Conservation (phyloP, 2,329 filamentous ascomycete genomes). For the Cladophialophora exuberans region DNA sequence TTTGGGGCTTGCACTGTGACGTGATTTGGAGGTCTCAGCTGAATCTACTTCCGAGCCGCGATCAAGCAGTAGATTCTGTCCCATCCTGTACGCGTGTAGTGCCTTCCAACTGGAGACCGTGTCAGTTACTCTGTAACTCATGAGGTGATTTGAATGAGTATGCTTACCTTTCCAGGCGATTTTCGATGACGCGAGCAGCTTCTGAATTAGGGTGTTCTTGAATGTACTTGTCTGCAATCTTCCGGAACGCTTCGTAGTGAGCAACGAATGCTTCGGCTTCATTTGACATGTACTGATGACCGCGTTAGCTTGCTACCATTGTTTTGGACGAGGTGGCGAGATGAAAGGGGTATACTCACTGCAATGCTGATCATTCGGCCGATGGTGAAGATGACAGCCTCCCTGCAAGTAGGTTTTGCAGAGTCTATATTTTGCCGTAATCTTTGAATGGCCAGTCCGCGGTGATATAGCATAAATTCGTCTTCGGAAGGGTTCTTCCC, state of each 20-base stretch:
- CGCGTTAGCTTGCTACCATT: slow-evolving; percentile 2
- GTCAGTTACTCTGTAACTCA: not conserved
- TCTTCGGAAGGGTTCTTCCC: slow-evolving; percentile 16
- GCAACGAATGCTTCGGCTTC: slow-evolving; percentile 21
- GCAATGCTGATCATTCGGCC: slow-evolving; percentile 23
- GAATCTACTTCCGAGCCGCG: not conserved
- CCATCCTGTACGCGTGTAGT: slow-evolving; percentile 14
- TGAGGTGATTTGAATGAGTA: not conserved
- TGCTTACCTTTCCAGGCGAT: slow-evolving; percentile 15
- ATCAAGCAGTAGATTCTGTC: slow-evolving; percentile 4
- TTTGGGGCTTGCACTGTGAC: not conserved
- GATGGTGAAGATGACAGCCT: slow-evolving; percentile 21
- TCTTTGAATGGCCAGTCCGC: slow-evolving; percentile 16
- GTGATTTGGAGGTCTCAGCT: not conserved
- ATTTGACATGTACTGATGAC: slow-evolving; percentile 23
- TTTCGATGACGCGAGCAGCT: slow-evolving; percentile 17
- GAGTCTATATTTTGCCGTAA: slow-evolving; percentile 10
- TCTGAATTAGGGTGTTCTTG: slow-evolving; percentile 11
- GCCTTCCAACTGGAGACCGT: slow-evolving; percentile 17
- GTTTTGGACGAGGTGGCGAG: not conserved
- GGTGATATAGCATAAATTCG: slow-evolving; percentile 21
- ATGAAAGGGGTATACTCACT: not conserved
- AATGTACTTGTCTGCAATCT: slow-evolving; percentile 16
- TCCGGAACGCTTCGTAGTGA: slow-evolving; percentile 20
- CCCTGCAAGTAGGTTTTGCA: not conserved